Evolutionary conservation across 495 filamentous ascomycete species (phyloP).

Genomic region (Acidomyces sp.): DNA sequence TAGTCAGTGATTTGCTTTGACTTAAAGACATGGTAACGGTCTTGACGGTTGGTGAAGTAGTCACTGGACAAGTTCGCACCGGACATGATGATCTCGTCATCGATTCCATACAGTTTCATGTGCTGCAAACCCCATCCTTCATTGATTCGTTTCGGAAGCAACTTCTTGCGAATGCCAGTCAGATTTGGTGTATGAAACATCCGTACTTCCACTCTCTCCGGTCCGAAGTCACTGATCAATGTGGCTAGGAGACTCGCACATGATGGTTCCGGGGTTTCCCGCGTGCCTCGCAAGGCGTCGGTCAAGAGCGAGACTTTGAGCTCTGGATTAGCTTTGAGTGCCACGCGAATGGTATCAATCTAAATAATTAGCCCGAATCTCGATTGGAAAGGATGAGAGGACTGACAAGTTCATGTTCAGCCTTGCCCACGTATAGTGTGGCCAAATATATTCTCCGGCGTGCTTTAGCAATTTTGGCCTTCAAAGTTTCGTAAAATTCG

Average conservation of each 20-base stretch:
- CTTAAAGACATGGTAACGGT: slow-evolving; percentile 84
- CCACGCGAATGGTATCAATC: slow-evolving; percentile 64
- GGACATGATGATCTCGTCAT: slow-evolving; percentile 91
- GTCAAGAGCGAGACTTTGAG: slow-evolving; percentile 86
- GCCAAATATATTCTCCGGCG: slow-evolving; percentile 74
- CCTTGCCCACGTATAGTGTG: slow-evolving; percentile 90
- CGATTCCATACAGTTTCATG: slow-evolving; percentile 96
- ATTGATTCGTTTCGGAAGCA: slow-evolving; percentile 80
- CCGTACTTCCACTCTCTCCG: slow-evolving; percentile 77
- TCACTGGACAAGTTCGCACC: slow-evolving; percentile 88
- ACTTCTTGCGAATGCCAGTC: slow-evolving; percentile 68
- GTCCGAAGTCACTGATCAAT: slow-evolving; percentile 67
- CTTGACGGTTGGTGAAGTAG: slow-evolving; percentile 93
- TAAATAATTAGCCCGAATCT: slow-evolving; percentile 22
- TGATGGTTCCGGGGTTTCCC: slow-evolving; percentile 76
- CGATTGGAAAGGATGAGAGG: background rate
- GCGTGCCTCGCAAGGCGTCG: slow-evolving; percentile 79
- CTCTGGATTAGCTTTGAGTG: slow-evolving; percentile 58
- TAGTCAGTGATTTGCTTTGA: slow-evolving; percentile 69
- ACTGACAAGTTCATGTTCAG: slow-evolving; percentile 71
- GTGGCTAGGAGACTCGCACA: slow-evolving; percentile 81
- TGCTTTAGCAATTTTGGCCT: slow-evolving; percentile 71
- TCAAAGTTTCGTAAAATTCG: slow-evolving; percentile 80
- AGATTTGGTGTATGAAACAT: slow-evolving; percentile 98
- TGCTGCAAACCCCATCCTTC: slow-evolving; percentile 98